phyloP scores from a whole-genome alignment of 23 red algal genomes.

The Rhodosorus marinus region DNA sequence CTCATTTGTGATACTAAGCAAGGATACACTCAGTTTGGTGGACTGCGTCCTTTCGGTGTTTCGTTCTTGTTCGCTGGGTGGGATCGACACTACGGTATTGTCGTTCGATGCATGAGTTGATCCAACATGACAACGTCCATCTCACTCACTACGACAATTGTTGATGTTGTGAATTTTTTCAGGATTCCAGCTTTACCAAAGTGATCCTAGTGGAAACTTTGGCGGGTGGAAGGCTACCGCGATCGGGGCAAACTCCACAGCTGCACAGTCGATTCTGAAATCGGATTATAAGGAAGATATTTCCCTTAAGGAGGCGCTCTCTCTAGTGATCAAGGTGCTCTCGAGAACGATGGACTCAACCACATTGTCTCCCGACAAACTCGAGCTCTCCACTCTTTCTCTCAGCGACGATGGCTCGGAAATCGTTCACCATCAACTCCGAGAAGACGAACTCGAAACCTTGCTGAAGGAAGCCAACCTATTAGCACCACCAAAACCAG shows the following conservation, averaged over 20 bases:
- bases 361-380: constrained; percentile 53
- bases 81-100: constrained; percentile 88
- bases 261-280: constrained; percentile 85
- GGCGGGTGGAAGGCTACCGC: constrained; percentile 91
- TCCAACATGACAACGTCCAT: background rate
- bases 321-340: constrained; percentile 73
- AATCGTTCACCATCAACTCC: constrained; percentile 25
- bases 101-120: too few relatives aligned
- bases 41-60: constrained; percentile 82
- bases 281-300: constrained; percentile 85
- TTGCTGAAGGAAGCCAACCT: too few relatives aligned
- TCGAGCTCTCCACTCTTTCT: constrained; percentile 45
- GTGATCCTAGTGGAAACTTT: constrained; percentile 97
- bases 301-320: constrained; percentile 51
- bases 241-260: constrained; percentile 74
- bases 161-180: too few relatives aligned
- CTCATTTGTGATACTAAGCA: constrained; percentile 92
- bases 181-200: constrained; percentile 97
- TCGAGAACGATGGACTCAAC: constrained; percentile 73
- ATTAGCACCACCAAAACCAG: too few relatives aligned
- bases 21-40: constrained; percentile 96
- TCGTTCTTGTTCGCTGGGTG: constrained; percentile 97
- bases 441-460: constrained; percentile 29
- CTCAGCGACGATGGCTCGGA: constrained; percentile 7
- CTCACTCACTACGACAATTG: background rate